phyloP scores from a whole-genome alignment of 495 filamentous ascomycete species.

The Neurospora discreta region DNA sequence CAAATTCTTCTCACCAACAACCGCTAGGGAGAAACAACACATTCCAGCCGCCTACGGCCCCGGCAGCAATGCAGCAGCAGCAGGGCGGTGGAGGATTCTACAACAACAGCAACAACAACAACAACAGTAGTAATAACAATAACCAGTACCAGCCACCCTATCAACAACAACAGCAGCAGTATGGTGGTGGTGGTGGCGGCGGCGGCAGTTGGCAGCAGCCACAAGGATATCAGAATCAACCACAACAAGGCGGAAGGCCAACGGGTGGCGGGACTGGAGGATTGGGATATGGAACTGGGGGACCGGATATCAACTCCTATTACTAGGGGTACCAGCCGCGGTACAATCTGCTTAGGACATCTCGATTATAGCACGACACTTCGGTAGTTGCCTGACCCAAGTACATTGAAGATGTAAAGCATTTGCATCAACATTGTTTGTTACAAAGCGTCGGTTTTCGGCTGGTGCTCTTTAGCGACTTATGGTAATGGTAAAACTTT shows the following conservation, averaged over 20 bases:
- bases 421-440: not conserved
- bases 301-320: slow-evolving; percentile 14
- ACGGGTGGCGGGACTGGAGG: slow-evolving; percentile 5
- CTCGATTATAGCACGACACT: not conserved
- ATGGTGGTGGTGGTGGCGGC: not conserved
- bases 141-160: slow-evolving; percentile 14
- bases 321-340: slow-evolving; percentile 5
- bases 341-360: not conserved
- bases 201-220: slow-evolving; percentile 7
- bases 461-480: not conserved
- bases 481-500: not conserved
- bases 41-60: slow-evolving; percentile 9
- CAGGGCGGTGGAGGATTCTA: slow-evolving; percentile 3
- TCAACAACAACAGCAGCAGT: slow-evolving; percentile 10
- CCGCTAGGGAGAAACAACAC: not conserved
- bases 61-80: slow-evolving; percentile 7
- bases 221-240: slow-evolving; percentile 13
- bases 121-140: slow-evolving; percentile 8
- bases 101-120: slow-evolving; percentile 5
- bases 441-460: not conserved
- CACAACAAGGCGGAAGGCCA: slow-evolving; percentile 1
- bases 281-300: slow-evolving; percentile 2
- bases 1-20: not conserved
- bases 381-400: not conserved
- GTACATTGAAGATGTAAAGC: not conserved